A percentile compares a stretch with the other conserved stretches of the same genome.
phyloP scores from a whole-genome alignment of 805 yeast genomes.

The Candida verbasci region DNA sequence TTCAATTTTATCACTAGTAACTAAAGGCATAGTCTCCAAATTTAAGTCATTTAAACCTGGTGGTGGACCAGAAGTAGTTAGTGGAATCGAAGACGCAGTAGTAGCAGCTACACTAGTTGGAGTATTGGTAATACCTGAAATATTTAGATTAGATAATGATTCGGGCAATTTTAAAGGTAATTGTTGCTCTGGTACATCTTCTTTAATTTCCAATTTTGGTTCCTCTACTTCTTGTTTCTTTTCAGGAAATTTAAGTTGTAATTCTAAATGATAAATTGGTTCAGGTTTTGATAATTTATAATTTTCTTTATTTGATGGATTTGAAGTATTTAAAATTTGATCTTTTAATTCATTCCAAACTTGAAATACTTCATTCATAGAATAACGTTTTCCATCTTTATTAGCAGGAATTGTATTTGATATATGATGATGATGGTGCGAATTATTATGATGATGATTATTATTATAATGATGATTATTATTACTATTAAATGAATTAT shows the following conservation, averaged over 20 bases:
- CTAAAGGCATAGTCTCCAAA: slow-evolving; percentile 8
- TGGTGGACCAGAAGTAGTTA: slow-evolving; percentile 11
- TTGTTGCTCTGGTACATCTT: not conserved
- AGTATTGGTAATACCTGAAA: not conserved
- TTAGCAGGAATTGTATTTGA: slow-evolving; percentile 28
- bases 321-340: slow-evolving; percentile 15
- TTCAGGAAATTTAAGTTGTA: slow-evolving; percentile 12
- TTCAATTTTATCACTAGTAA: slow-evolving; percentile 41
- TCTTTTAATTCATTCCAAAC: slow-evolving; percentile 42
- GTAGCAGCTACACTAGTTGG: slow-evolving; percentile 5
- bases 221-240: not conserved
- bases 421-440: slow-evolving; percentile 1
- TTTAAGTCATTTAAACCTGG: slow-evolving; percentile 14
- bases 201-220: not conserved
- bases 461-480: slow-evolving; percentile 1
- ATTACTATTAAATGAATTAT: not conserved
- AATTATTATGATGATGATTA: slow-evolving; percentile 1
- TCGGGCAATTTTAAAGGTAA: not conserved
- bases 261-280: slow-evolving; percentile 34
- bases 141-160: slow-evolving; percentile 1
- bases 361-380: slow-evolving; percentile 49
- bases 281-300: slow-evolving; percentile 28
- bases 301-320: slow-evolving; percentile 16
- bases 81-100: slow-evolving; percentile 1
- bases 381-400: slow-evolving; percentile 39